phyloP scores from a whole-genome alignment of 108 stramenopile genomes.

The Cylindrotheca closterium region DNA sequence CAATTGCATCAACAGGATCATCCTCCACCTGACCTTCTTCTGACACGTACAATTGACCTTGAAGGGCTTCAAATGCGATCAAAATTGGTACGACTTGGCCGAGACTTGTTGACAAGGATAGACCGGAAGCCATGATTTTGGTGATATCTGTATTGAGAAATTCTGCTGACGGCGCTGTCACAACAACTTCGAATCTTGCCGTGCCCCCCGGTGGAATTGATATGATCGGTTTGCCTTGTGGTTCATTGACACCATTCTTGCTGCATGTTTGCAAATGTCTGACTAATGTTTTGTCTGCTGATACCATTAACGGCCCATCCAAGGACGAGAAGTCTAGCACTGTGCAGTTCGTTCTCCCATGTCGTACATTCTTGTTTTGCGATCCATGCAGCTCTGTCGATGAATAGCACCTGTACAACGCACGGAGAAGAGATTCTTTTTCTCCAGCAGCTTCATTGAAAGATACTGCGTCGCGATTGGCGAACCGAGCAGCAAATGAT shows the following conservation, averaged over 20 bases:
- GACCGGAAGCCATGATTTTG: constrained; percentile 63
- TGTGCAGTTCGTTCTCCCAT: neutral
- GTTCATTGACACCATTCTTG: constrained; percentile 1
- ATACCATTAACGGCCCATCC: constrained; percentile 46
- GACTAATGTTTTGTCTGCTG: constrained; percentile 48
- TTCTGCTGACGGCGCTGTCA: constrained; percentile 44
- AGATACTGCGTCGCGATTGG: constrained; percentile 44
- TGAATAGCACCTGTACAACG: constrained; percentile 27
- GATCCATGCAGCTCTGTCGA: constrained; percentile 26
- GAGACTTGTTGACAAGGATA: constrained; percentile 63
- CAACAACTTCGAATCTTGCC: constrained; percentile 56
- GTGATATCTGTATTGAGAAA: constrained; percentile 58
- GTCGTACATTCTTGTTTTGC: neutral
- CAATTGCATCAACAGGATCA: neutral
- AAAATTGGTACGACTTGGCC: constrained; percentile 71
- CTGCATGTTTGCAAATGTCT: constrained; percentile 27
- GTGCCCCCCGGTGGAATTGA: constrained; percentile 69
- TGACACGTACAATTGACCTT: constrained; percentile 56
- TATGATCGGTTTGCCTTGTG: constrained; percentile 13
- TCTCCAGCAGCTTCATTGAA: constrained; percentile 16
- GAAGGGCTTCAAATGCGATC: constrained; percentile 55
- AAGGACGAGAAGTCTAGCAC: neutral
- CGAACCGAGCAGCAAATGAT: constrained; percentile 20
- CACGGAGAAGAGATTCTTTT: constrained; percentile 17
- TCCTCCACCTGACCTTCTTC: neutral